Evolutionary conservation across 306 rosid species (phyloP), one percentile per base, ranked within the genome.

Genomic region (Delonix regia): DNA sequence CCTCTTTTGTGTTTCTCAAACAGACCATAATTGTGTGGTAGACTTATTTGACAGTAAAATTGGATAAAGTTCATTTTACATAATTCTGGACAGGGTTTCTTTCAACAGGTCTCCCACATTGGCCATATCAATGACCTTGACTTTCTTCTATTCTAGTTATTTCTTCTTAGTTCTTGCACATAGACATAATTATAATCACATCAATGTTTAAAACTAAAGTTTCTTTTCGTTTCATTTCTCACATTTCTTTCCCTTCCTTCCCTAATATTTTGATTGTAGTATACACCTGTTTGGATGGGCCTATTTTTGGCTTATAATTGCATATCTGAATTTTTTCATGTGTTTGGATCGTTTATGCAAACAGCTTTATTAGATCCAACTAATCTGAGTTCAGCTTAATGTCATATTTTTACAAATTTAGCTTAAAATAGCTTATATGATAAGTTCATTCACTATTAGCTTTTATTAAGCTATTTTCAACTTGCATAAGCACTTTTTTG

Each of bases 141-240:
- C 52, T 63, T 63, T 48, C n/a, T 33, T 24, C 33, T 39, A 34
- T 64, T 76, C 47, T 16, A 61, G 53, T 30, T 59, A 74, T 41
- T 55, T 59, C 56, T 27, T 75, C 21, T 3, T 21, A 25, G 47
- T 36, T 34, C 65, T 53, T 33, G 64, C n/a, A 38, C 15, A 16
- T 41, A 13, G 39, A 59, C 57, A 56, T 74, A 15, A 25, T 39
- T 74, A 44, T 73, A 42, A 16, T 9, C 45, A 13, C 42, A 42
- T 14, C 34, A 28, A 44, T 21, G 27, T 47, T 16, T 19, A 62
- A 62, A 47, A 48, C 13, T 45, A 45, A 48, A 12, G 19, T 24
- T 21, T 64, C 18, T 0, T 64, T 76, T 63, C 7, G 12, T 63
- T 47, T 49, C 18, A 34, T 34, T 41, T 51, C 52, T 76, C 27